Conservation (phyloP, 305 asterid species). For the Fraxinus paxiana region DNA sequence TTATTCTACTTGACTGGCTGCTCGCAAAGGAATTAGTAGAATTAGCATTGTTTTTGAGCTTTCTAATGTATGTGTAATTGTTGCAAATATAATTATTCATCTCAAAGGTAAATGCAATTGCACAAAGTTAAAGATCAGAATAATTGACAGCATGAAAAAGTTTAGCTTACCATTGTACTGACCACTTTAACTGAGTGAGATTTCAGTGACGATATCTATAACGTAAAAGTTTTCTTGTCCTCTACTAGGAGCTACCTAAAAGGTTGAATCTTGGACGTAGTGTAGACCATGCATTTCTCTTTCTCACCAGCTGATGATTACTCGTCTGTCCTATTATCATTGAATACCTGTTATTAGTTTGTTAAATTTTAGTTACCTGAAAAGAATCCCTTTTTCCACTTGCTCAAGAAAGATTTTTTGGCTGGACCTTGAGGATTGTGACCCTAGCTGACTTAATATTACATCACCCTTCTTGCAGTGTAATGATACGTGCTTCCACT, state of each 20-base stretch:
- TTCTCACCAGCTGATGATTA: background rate
- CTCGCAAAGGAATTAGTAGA: background rate
- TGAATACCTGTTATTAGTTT: background rate
- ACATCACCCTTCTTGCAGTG: background rate
- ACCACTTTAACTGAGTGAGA: background rate
- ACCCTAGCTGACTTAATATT: background rate
- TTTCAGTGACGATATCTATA: background rate
- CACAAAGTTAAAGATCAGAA: background rate
- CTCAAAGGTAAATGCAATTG: background rate
- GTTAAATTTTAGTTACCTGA: background rate
- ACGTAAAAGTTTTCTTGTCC: background rate
- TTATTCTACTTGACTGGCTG: background rate
- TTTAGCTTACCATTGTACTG: background rate
- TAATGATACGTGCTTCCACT: background rate
- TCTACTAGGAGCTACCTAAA: background rate
- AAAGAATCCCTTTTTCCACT: background rate
- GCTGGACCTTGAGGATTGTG: background rate
- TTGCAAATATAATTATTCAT: background rate
- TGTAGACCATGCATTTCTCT: conserved; percentile 7
- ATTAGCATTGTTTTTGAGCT: background rate
- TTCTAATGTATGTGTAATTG: background rate
- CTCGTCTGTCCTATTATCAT: conserved; percentile 11
- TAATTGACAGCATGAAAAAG: background rate
- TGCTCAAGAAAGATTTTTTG: background rate
- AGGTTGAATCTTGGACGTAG: background rate